Conservation (phyloP, 2,329 filamentous ascomycete genomes). For the Ophiognomonia clavigignenti-juglandacearum region DNA sequence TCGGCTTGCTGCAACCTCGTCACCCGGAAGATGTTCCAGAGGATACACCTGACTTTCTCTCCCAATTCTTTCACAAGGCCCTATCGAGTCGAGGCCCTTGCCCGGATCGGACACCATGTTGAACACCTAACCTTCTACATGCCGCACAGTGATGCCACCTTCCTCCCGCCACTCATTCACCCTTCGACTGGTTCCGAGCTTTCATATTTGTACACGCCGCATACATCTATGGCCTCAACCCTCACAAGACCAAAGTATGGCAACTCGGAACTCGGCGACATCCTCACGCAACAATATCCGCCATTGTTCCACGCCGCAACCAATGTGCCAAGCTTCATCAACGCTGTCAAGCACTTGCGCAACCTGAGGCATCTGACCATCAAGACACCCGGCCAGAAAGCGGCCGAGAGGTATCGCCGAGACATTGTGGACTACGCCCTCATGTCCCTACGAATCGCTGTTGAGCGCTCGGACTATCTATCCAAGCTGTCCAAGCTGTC, state of each 20-base stretch:
- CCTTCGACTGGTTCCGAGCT: conserved; percentile 72
- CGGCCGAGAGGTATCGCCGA: conserved; percentile 65
- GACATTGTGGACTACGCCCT: conserved; percentile 83
- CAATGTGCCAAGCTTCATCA: conserved; percentile 79
- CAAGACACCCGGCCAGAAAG: conserved; percentile 68
- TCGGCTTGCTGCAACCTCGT: conserved; percentile 67
- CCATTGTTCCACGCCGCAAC: conserved; percentile 86
- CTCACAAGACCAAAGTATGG: conserved; percentile 72
- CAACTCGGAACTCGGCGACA: conserved; percentile 70
- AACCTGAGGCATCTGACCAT: conserved; percentile 72
- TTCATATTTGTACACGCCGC: conserved; percentile 76
- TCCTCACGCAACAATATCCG: conserved; percentile 81
- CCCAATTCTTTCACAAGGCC: conserved; percentile 72
- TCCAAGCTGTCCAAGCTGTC: conserved; percentile 64
- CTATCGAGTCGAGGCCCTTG: conserved; percentile 67
- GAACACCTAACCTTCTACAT: conserved; percentile 74
- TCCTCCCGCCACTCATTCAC: conserved; percentile 79
- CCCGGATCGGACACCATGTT: conserved; percentile 73
- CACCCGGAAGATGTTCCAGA: conserved; percentile 64
- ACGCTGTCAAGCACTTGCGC: conserved; percentile 63
- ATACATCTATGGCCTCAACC: conserved; percentile 58
- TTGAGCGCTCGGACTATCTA: conserved; percentile 65
- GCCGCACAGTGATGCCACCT: conserved; percentile 71
- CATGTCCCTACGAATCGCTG: conserved; percentile 77
- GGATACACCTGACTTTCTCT: conserved; percentile 66